phyloP scores from a whole-genome alignment of 2,329 filamentous ascomycete species.

The Venturia carpophila region DNA sequence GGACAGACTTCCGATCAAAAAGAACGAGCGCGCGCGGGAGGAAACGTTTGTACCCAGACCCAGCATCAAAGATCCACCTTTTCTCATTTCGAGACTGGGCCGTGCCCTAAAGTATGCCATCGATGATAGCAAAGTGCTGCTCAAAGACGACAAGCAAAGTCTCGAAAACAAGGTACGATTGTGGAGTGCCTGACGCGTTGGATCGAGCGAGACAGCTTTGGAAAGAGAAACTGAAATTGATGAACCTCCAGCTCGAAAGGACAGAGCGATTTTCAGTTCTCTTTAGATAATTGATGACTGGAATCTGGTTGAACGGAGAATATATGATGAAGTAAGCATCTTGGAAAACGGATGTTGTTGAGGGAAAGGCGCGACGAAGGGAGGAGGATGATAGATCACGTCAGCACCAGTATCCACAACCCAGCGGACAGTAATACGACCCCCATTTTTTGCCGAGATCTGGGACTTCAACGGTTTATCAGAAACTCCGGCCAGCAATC shows the following conservation, averaged over 20 bases:
- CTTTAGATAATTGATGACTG: neutral
- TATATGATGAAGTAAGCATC: neutral
- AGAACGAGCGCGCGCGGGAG: neutral
- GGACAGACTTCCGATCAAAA: neutral
- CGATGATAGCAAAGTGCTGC: neutral
- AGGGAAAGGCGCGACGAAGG: neutral
- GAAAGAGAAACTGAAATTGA: no score
- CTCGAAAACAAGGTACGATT: neutral
- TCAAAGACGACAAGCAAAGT: neutral
- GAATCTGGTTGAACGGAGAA: neutral
- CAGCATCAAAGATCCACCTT: neutral
- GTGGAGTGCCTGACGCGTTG: neutral
- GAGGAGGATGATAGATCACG: slow-evolving; percentile 30
- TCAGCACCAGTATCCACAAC: slow-evolving; percentile 42
- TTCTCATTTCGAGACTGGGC: neutral
- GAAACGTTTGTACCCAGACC: neutral
- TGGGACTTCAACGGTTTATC: no score
- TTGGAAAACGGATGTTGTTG: slow-evolving; percentile 38
- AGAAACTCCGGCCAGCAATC: no score
- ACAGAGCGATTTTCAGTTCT: neutral
- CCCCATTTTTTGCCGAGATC: no score
- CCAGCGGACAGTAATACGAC: neutral
- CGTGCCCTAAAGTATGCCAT: neutral
- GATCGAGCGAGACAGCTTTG: no score
- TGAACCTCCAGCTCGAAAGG: neutral